phyloP scores from a whole-genome alignment of 352 stramenopile genomes.

The Phytopythium vexans region DNA sequence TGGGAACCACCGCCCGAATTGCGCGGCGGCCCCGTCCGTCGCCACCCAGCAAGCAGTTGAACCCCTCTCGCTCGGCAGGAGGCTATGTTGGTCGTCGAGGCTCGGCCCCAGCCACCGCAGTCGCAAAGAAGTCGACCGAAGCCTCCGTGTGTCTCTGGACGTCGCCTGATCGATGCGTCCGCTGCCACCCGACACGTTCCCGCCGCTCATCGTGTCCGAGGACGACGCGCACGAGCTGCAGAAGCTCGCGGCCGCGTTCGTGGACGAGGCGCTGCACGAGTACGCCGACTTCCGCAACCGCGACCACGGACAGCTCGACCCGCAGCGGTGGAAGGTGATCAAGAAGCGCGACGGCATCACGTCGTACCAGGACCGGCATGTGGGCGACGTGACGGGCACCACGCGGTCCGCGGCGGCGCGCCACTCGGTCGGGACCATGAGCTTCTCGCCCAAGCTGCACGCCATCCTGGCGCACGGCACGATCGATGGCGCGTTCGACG shows the following conservation, averaged over 20 bases:
- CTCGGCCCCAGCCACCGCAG: too few relatives aligned
- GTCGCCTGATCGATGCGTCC: conserved; percentile 3
- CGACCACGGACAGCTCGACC: conserved; percentile 20
- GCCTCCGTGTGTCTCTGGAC: too few relatives aligned
- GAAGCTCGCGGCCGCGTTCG: conserved; percentile 19
- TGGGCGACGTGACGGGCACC: conserved; percentile 3
- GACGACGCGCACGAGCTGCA: conserved; percentile 25
- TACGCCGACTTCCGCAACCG: conserved; percentile 32
- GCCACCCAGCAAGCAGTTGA: too few relatives aligned
- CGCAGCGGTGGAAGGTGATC: conserved; percentile 37
- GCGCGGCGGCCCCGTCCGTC: too few relatives aligned
- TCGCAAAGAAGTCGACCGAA: too few relatives aligned
- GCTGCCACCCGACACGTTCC: conserved; percentile 30
- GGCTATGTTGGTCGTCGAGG: too few relatives aligned
- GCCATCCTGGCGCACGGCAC: conserved; percentile 21
- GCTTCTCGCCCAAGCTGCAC: conserved; percentile 26
- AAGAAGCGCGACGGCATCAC: conserved; percentile 22
- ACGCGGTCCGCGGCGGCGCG: conserved; percentile 7
- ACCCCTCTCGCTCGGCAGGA: too few relatives aligned
- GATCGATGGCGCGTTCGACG: conserved; percentile 36
- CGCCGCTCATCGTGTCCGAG: conserved; percentile 23
- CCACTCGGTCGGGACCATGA: conserved; percentile 27
- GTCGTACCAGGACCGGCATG: conserved; percentile 19
- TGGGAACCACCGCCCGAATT: too few relatives aligned
- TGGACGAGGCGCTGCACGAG: conserved; percentile 30